These are phyloP conservation scores for Cladosporium oxysporum DNA, from an alignment of 2,329 filamentous ascomycete genomes.

Conservation along the genomic window DNA sequence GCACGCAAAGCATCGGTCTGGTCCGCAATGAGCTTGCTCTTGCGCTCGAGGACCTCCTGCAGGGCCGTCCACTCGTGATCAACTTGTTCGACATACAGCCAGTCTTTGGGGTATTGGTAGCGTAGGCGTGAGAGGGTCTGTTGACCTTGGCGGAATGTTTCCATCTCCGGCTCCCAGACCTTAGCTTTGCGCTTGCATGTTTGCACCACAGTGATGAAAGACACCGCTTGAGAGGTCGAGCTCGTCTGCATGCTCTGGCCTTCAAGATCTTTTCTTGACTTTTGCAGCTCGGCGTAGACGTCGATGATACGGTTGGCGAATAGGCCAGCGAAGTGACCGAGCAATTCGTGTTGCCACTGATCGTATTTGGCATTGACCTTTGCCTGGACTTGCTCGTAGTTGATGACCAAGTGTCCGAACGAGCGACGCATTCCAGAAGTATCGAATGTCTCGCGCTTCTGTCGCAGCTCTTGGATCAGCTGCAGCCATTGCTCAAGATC, in stretches of 20 bases:
- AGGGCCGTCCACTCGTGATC: constrained; percentile 94
- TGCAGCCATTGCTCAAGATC: constrained; percentile 92
- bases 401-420: constrained; percentile 92
- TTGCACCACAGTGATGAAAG: constrained; percentile 97
- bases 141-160: constrained; percentile 93
- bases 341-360: constrained; percentile 97
- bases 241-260: constrained; percentile 88
- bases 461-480: constrained; percentile 93
- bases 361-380: constrained; percentile 99
- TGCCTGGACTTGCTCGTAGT: constrained; percentile 97
- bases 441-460: constrained; percentile 93
- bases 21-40: constrained; percentile 93
- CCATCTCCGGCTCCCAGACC: constrained; percentile 92
- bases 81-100: constrained; percentile 94
- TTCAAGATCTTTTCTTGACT: constrained; percentile 86
- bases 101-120: constrained; percentile 90
- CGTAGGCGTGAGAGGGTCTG: constrained; percentile 87
- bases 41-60: constrained; percentile 87
- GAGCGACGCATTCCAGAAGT: constrained; percentile 90
- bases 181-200: constrained; percentile 93
- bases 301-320: constrained; percentile 90
- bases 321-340: constrained; percentile 87
- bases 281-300: constrained; percentile 87
- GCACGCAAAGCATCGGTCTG: constrained; percentile 93
- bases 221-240: constrained; percentile 94